Evolutionary conservation across 768 basidiomycete genomes (phyloP), one percentile per base, ranked within the genome.

Genomic region (Agrocybe praecox): DNA sequence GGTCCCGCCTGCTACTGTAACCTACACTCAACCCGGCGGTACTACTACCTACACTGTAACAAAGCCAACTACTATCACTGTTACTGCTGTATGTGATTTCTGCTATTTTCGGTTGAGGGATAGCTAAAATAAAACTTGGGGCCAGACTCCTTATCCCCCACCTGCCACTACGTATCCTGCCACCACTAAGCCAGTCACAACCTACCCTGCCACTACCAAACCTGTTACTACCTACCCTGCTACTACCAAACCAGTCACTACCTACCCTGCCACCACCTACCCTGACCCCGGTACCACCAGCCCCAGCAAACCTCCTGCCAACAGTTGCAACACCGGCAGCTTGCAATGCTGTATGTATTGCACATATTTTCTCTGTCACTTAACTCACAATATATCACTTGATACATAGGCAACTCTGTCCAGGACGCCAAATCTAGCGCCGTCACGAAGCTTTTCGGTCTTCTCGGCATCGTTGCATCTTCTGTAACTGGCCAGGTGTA

Each of bases 301-400:
- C 52, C 26, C 5, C 26, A 9, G 26, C 26, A 9, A 29, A 5
- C 26, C 26, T 29, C 67, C 63, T 1, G 51, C 67, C 22, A 63
- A 55, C 57, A 66, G 68, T 52, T 75, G 72, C 69, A 71, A 65
- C 63, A 68, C 67, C 29, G 72, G 73, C 5, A 9, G 42, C n/a
- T 23, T 65, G 14, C 64, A 67, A 52, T 67, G 66, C 61, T 67
- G 73, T 66, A 64, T 67, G 36, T 64, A 58, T 43, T 15, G 21
- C 1, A 6, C n/a, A 33, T 8, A 48, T 14, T 1, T 17, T 14
- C 11, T 26, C 15, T 21, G 6, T 23, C 46, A 48, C 6, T 21
- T 10, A n/a, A 21, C 10, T 36, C 24, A 29, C 53, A 10, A 18
- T 15, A 14, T 6, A 4, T 32, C 12, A 32, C 44, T 18, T 21